These are phyloP conservation scores for Gnaphalium uliginosum DNA, from an alignment of 129 eudicot species.

Conservation along the genomic window DNA sequence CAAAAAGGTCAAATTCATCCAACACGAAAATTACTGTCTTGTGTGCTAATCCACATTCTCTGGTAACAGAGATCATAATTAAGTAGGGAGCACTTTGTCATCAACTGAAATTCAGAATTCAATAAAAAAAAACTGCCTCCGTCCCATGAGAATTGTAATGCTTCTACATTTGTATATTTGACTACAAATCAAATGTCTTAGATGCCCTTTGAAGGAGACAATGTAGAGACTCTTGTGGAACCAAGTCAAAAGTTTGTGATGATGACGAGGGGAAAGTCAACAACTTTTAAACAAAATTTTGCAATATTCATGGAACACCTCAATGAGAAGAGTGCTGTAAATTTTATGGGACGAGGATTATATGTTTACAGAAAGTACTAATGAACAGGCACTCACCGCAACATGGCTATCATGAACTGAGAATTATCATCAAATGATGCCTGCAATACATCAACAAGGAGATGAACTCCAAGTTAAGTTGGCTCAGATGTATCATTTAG, in stretches of 20 bases:
- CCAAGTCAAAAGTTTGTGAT: conserved; percentile 4
- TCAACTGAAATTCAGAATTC: neutral
- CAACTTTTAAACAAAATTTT: neutral
- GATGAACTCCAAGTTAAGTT: neutral
- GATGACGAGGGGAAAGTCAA: neutral
- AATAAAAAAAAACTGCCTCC: conserved; percentile 8
- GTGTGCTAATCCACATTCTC: conserved; percentile 99
- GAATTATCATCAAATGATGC: conserved; percentile 96
- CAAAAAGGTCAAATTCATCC: conserved; percentile 91
- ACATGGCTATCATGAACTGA: conserved; percentile 78
- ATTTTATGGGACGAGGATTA: neutral
- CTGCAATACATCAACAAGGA: conserved; percentile 43
- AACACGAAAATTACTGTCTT: conserved; percentile 81
- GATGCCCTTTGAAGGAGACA: neutral
- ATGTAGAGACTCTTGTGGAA: neutral
- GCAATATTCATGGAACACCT: neutral
- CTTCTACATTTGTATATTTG: neutral
- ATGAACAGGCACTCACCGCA: conserved; percentile 49
- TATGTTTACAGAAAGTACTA: neutral
- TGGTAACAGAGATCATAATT: conserved; percentile 29
- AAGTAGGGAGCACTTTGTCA: conserved; percentile 4
- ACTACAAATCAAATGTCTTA: conserved; percentile 2
- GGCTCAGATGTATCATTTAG: conserved; percentile 16
- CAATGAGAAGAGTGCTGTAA: neutral
- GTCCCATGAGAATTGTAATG: conserved; percentile 1